Percentiles rank a stretch among this genome's conserved stretches.
These are phyloP conservation scores for Taxawa tesnikishii DNA, from an alignment of 2,329 filamentous ascomycete species.

Conservation along the genomic window DNA sequence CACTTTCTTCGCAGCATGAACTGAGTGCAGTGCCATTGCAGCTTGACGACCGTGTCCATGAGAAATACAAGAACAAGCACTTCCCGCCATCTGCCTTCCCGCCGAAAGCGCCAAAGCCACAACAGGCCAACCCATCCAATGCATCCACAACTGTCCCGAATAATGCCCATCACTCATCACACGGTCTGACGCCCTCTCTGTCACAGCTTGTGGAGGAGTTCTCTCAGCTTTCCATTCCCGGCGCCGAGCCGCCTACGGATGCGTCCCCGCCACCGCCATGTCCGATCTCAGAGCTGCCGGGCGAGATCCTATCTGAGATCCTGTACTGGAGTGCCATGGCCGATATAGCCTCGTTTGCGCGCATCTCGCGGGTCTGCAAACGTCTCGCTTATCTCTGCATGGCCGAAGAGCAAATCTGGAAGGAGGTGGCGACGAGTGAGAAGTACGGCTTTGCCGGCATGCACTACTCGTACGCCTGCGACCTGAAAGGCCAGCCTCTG, in stretches of 20 bases:
- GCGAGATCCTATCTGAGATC: constrained; percentile 75
- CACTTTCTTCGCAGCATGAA: background rate
- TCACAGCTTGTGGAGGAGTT: constrained; percentile 65
- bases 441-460: constrained; percentile 73
- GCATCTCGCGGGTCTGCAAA: constrained; percentile 73
- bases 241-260: constrained; percentile 56
- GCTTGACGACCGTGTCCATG: constrained; percentile 77
- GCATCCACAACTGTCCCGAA: constrained; percentile 39
- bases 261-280: constrained; percentile 64
- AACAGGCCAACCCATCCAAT: constrained; percentile 33
- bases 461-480: constrained; percentile 65
- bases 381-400: constrained; percentile 72
- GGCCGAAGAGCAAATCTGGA: constrained; percentile 81
- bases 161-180: constrained; percentile 43
- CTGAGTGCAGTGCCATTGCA: constrained; percentile 21
- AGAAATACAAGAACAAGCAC: constrained; percentile 81
- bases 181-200: constrained; percentile 41
- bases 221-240: constrained; percentile 54
- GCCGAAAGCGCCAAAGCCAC: constrained; percentile 30
- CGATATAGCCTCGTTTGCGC: constrained; percentile 67
- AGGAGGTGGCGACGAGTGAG: constrained; percentile 53
- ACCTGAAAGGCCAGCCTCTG: constrained; percentile 37
- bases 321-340: constrained; percentile 56
- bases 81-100: constrained; percentile 53
- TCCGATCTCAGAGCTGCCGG: constrained; percentile 63